Evolutionary conservation across 257 asterid species (phyloP), one percentile per base, ranked within the genome.

Genomic region (Asclepias syriaca): DNA sequence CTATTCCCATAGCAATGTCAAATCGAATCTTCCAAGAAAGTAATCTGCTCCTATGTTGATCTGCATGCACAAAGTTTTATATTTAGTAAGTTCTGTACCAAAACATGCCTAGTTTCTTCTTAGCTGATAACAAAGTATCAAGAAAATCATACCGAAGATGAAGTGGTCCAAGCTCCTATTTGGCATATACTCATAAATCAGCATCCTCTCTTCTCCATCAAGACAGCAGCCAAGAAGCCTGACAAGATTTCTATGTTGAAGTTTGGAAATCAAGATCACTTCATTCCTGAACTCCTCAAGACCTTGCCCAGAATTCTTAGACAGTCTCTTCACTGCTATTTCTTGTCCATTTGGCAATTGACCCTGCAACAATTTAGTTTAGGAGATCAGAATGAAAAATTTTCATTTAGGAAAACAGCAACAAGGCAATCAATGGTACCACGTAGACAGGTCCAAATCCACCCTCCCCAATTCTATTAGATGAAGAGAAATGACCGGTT

Each of bases 371-470:
- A 9, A 37, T 58, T 72, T 63, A 45, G 48, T 32, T 12, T 12
- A 34, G 2, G n/a, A 45, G 14, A n/a, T 55, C 29, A 51, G 21
- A 2, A 15, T 18, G 8, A 10, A 18, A 58, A 18, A 58, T 18
- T 64, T 27, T 27, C 46, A 18, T 1, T 53, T 64, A 3, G 0
- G 8, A 14, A 43, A 43, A 7, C 48, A 43, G 15, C 27, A 56
- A 21, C 13, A 13, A 29, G 5, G 2, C 19, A 2, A 12, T 51
- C 21, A 27, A 54, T 6, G 16, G 24, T 82, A 86, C 91, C 87
- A 29, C 74, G 78, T 84, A 84, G 53, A 85, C 86, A 34, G 82
- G 78, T 39, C 87, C 89, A 66, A 83, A 85, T 6, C 89, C 89
- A 34, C 89, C 57, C 57, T 51, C 57, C 18, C 57, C 57, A 4